phyloP scores from a whole-genome alignment of 176 grass and related monocot genomes.

The Saccharum spontaneum region DNA sequence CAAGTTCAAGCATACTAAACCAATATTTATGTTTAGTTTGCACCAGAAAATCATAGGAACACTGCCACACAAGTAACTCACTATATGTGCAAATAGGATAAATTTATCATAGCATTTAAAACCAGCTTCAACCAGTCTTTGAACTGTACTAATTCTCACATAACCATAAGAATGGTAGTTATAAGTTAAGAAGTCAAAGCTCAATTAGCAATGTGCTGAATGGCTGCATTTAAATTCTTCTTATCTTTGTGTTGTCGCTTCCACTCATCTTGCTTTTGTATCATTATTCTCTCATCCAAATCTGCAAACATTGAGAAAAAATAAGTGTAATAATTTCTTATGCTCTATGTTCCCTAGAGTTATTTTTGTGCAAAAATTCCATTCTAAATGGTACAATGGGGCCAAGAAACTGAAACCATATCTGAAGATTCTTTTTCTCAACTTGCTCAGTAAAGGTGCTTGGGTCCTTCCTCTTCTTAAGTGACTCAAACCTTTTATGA shows the following conservation, averaged over 20 bases:
- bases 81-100: too few relatives aligned
- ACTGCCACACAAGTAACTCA: too few relatives aligned
- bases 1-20: too few relatives aligned
- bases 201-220: too few relatives aligned
- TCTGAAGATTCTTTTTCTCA: constrained; percentile 21
- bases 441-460: constrained; percentile 74
- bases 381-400: not conserved
- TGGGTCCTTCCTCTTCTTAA: constrained; percentile 73
- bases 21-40: too few relatives aligned
- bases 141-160: too few relatives aligned
- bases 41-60: too few relatives aligned
- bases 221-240: constrained; percentile 59
- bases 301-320: constrained; percentile 39
- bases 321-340: not conserved
- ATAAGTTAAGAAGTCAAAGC: too few relatives aligned
- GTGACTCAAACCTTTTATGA: constrained; percentile 77
- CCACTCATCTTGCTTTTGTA: constrained; percentile 80
- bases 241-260: constrained; percentile 75
- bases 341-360: too few relatives aligned
- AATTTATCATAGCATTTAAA: too few relatives aligned
- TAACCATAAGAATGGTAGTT: too few relatives aligned
- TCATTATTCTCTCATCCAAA: constrained; percentile 91
- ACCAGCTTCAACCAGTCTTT: too few relatives aligned
- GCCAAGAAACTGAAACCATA: not conserved
- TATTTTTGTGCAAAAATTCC: not conserved